These are phyloP conservation scores for Kernera saxatilis DNA, from an alignment of 345 rosid genomes.

Conservation along the genomic window DNA sequence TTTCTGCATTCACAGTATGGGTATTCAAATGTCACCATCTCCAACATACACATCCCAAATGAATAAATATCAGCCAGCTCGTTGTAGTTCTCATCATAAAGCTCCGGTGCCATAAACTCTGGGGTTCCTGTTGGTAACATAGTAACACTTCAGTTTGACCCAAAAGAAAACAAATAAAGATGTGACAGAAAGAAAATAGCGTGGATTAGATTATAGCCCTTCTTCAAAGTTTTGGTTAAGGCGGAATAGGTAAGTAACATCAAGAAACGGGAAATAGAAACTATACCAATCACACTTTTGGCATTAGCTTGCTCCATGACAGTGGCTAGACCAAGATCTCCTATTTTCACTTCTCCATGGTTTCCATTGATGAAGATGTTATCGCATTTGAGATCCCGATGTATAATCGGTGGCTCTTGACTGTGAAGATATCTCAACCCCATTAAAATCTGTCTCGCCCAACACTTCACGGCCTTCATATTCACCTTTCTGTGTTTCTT, in stretches of 20 bases:
- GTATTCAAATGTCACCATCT: conserved; percentile 82
- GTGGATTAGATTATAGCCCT: background rate
- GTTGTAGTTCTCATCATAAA: conserved; percentile 75
- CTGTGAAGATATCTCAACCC: conserved; percentile 79
- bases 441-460: conserved; percentile 85
- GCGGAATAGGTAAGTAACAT: background rate
- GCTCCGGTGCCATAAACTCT: conserved; percentile 92
- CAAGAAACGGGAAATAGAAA: conserved; percentile 21
- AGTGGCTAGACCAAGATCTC: conserved; percentile 94
- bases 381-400: conserved; percentile 94
- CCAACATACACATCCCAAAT: conserved; percentile 87
- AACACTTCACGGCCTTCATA: conserved; percentile 76
- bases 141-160: conserved; percentile 2
- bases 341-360: conserved; percentile 95
- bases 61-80: conserved; percentile 79
- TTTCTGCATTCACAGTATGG: conserved; percentile 79
- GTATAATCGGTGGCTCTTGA: conserved; percentile 82
- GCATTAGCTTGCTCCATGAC: conserved; percentile 88
- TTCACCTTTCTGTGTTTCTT: conserved; percentile 85
- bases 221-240: background rate
- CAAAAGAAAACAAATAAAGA: background rate
- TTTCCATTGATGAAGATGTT: conserved; percentile 91
- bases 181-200: conserved; percentile 4
- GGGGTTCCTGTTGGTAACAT: conserved; percentile 55
- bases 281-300: conserved; percentile 84